Evolutionary conservation across 345 rosid genomes (phyloP), one percentile per base, ranked within the genome.

Genomic region (Gossypium bickii): DNA sequence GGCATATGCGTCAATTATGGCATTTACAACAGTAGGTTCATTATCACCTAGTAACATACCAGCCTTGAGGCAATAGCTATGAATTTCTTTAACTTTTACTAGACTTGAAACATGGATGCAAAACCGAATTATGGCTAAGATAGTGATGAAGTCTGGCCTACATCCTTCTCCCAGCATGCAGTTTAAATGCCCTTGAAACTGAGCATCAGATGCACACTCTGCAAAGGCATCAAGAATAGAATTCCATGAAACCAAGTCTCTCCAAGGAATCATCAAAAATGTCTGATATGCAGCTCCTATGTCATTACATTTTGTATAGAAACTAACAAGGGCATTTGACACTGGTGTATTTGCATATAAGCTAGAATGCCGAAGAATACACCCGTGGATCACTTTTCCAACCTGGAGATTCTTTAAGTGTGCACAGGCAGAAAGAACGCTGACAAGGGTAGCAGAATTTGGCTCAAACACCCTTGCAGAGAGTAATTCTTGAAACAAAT

Each of bases 1-100:
- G 68, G 92, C 89, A 80, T 93, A 93, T 64, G 91, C 89, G 76
- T 85, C 91, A 78, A 93, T 88, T 80, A 91, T 76, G 15, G 97
- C 89, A 81, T 91, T 89, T 63, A 82, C 82, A 76, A 86, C 66
- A 44, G 73, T 74, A 49, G 86, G 86, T 67, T 83, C 87, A 51
- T 25, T 68, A 75, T 85, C 80, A 78, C 75, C 79, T 2, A 48
- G 59, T 61, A 87, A 76, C 72, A 88, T 70, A 72, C 84, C 83
- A 53, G 79, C 66, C 86, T 85, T 89, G 70, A 93, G 73, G 73
- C 87, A 79, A 75, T 85, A 93, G 81, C 92, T 76, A 76, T 93
- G 98, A 29, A 83, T 81, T 82, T 91, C 98, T 81, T 89, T 93
- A 53, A 91, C 87, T 72, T 81, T 83, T 53, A 78, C 67, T 57